Conservation (phyloP, 2,329 filamentous ascomycete species). For the Stagonosporopsis rhizophila region DNA sequence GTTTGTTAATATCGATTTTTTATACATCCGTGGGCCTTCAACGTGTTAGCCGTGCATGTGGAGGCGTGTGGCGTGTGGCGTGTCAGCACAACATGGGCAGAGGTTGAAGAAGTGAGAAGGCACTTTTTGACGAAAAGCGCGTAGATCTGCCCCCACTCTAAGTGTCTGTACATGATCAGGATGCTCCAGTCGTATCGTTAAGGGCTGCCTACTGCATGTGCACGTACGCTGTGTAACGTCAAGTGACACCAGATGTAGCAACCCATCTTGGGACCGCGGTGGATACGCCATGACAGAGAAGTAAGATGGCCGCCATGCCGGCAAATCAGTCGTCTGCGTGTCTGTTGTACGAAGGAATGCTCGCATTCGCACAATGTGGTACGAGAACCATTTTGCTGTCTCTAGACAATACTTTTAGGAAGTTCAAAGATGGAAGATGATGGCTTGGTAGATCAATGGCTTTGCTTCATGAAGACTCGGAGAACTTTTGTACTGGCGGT, state of each 20-base stretch:
- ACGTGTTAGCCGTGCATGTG: background rate
- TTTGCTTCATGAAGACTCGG: no score
- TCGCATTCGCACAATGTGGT: background rate
- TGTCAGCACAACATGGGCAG: slow-evolving; percentile 3
- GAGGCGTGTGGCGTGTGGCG: background rate
- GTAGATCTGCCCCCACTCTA: slow-evolving; percentile 1
- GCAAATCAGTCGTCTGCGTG: background rate
- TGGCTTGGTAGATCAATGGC: background rate
- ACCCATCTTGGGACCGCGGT: background rate
- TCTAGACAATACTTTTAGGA: background rate
- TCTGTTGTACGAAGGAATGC: background rate
- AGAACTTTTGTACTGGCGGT: no score
- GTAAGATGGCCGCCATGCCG: background rate
- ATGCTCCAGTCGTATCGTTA: background rate
- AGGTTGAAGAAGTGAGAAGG: slow-evolving; percentile 8
- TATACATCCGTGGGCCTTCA: background rate
- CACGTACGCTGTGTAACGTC: background rate
- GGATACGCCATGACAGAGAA: background rate
- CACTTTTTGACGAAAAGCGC: background rate
- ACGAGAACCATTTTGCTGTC: background rate
- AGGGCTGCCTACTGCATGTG: background rate
- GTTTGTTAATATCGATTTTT: background rate
- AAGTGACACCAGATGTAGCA: background rate
- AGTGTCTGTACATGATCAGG: background rate
- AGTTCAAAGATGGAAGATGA: no score